Percentiles rank a stretch among this genome's conserved stretches.
Evolutionary conservation across 805 yeast genomes (phyloP).

Genomic region (Saccharomycopsis lassenensis): DNA sequence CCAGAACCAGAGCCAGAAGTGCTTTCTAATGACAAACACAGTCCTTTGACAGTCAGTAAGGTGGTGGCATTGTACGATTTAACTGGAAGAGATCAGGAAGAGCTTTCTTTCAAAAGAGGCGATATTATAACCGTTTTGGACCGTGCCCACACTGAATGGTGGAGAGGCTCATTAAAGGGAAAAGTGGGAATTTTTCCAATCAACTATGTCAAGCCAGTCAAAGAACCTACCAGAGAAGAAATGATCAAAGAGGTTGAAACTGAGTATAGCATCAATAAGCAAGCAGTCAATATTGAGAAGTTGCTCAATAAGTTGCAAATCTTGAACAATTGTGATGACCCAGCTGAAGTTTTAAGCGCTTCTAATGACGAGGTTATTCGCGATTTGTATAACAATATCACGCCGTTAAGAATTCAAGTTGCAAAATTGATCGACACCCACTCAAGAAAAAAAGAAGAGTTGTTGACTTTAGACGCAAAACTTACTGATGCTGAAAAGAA

Average conservation of each 20-base stretch:
- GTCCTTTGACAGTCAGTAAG: constrained; percentile 35
- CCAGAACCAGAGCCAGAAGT: constrained; percentile 15
- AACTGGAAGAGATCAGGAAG: constrained; percentile 70
- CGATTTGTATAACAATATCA: constrained; percentile 56
- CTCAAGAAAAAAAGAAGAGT: constrained; percentile 65
- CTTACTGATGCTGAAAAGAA: constrained; percentile 55
- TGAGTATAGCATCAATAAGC: constrained; percentile 44
- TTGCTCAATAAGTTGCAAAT: constrained; percentile 41
- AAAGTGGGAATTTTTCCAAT: constrained; percentile 82
- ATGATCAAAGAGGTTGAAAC: constrained; percentile 35
- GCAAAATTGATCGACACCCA: constrained; percentile 71
- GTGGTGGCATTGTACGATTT: constrained; percentile 84
- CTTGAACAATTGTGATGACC: constrained; percentile 24
- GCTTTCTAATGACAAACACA: constrained; percentile 21
- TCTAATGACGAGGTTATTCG: constrained; percentile 59
- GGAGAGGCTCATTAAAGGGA: constrained; percentile 81
- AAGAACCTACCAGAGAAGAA: constrained; percentile 55
- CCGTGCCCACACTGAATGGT: constrained; percentile 87
- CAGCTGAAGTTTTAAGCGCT: constrained; percentile 22
- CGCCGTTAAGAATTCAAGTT: constrained; percentile 63
- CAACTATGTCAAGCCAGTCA: constrained; percentile 76
- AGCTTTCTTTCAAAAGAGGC: constrained; percentile 75
- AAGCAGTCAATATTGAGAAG: constrained; percentile 54
- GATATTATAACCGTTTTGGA: constrained; percentile 84
- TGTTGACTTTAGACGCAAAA: constrained; percentile 58